Evolutionary conservation across 768 basidiomycete species (phyloP).

Genomic region (Tremella yokohamensis): DNA sequence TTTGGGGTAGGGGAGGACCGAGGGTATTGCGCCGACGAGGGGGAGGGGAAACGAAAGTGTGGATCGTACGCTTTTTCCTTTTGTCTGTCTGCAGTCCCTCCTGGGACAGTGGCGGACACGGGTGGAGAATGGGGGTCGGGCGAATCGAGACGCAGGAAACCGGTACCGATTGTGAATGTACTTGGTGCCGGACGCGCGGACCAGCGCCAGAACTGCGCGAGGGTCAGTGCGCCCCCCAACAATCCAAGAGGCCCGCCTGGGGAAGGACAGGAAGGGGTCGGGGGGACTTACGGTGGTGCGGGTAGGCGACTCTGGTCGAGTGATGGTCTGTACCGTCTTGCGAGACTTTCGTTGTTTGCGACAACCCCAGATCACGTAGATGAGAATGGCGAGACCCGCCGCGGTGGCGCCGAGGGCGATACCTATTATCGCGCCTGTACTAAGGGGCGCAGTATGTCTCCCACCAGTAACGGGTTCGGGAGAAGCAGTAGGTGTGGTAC

Average conservation of each 20-base stretch:
- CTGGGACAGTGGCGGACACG: neutral
- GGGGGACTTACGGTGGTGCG: neutral
- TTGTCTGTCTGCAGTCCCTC: too few relatives aligned
- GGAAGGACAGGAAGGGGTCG: neutral
- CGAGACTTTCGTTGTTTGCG: neutral
- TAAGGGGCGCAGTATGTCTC: neutral
- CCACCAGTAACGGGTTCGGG: neutral
- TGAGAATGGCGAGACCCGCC: neutral
- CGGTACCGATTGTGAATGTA: neutral
- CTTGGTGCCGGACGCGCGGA: neutral
- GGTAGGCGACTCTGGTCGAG: too few relatives aligned
- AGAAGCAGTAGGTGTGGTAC: neutral
- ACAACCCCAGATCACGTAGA: neutral
- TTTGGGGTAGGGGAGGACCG: neutral
- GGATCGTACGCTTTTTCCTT: neutral
- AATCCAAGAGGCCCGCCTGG: neutral
- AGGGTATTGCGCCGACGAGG: neutral
- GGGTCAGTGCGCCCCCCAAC: neutral
- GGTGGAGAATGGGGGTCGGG: neutral
- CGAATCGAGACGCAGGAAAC: neutral
- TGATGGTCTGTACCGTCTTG: too few relatives aligned
- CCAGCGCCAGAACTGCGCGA: conserved; percentile 6
- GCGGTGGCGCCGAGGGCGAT: conserved; percentile 1
- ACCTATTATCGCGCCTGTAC: neutral
- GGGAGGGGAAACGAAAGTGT: conserved; percentile 1